Evolutionary conservation across 768 basidiomycete species (phyloP).

Genomic region (Crepidotus variabilis): DNA sequence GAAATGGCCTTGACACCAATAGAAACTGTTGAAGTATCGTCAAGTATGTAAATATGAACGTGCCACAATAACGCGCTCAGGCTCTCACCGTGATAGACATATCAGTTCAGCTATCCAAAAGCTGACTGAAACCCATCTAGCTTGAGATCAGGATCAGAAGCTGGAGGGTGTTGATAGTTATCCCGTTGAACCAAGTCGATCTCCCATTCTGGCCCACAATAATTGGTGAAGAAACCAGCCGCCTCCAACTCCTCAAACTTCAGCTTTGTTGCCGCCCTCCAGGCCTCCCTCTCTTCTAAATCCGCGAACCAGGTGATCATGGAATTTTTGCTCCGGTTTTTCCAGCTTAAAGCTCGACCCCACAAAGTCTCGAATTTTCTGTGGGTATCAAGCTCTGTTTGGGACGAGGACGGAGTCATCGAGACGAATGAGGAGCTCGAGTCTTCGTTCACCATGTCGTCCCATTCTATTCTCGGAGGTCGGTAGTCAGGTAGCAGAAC

Average conservation of each 20-base stretch:
- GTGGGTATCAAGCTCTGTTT: not conserved
- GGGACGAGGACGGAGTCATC: not conserved
- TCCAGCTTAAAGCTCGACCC: slow-evolving; percentile 4
- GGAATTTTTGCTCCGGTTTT: not conserved
- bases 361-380: not conserved
- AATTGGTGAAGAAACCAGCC: not conserved
- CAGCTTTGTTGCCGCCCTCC: not conserved
- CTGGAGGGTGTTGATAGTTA: slow-evolving; percentile 2
- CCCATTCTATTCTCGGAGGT: slow-evolving; percentile 20
- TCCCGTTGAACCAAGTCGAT: slow-evolving; percentile 6
- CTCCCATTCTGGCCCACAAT: slow-evolving; percentile 5
- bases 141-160: slow-evolving; percentile 7
- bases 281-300: not conserved
- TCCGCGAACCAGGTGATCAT: not conserved
- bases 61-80: not conserved
- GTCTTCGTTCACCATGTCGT: slow-evolving; percentile 9
- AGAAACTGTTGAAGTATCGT: too few relatives aligned
- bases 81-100: not conserved
- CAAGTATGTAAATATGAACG: too few relatives aligned
- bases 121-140: slow-evolving; percentile 2
- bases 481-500: slow-evolving; percentile 19
- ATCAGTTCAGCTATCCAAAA: not conserved
- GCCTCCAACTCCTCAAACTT: not conserved
- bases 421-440: not conserved
- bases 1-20: too few relatives aligned